Evolutionary conservation across 306 rosid species (phyloP).

Genomic region (Inga laurina): DNA sequence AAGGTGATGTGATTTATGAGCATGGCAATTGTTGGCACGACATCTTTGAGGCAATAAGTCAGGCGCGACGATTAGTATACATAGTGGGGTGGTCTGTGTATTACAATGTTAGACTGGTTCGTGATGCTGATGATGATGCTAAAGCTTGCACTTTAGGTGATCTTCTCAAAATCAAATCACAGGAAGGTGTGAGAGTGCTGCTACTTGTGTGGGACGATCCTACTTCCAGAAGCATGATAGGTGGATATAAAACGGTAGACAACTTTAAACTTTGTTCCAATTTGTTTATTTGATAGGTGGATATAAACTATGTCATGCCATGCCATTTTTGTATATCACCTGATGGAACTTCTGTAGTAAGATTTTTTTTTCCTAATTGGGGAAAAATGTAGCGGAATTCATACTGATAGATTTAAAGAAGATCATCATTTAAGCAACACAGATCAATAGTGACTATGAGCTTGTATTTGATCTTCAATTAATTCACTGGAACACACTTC

Average conservation of each 20-base stretch:
- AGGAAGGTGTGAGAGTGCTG: slow-evolving; percentile 87
- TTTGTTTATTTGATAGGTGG: not conserved
- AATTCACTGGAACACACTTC: no score
- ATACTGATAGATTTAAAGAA: not conserved
- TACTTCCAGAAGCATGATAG: slow-evolving; percentile 70
- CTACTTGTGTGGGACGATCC: slow-evolving; percentile 97
- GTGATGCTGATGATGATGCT: slow-evolving; percentile 42
- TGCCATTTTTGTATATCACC: not conserved
- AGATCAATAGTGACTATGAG: not conserved
- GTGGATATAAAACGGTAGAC: slow-evolving; percentile 73
- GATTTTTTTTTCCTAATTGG: not conserved
- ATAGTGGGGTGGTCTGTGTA: slow-evolving; percentile 91
- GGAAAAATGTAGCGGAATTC: not conserved
- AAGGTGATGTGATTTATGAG: slow-evolving; percentile 46
- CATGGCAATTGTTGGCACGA: slow-evolving; percentile 75
- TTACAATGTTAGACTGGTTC: slow-evolving; percentile 65
- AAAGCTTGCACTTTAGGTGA: slow-evolving; percentile 58
- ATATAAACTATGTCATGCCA: not conserved
- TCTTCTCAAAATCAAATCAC: slow-evolving; percentile 78
- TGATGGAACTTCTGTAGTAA: not conserved
- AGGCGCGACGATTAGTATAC: slow-evolving; percentile 72
- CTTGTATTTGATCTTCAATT: not conserved
- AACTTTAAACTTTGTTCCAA: slow-evolving; percentile 16
- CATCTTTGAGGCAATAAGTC: slow-evolving; percentile 65
- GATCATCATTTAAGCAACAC: not conserved